These are phyloP conservation scores for Areca catechu DNA, from an alignment of 176 grass and related monocot species.

Conservation along the genomic window DNA sequence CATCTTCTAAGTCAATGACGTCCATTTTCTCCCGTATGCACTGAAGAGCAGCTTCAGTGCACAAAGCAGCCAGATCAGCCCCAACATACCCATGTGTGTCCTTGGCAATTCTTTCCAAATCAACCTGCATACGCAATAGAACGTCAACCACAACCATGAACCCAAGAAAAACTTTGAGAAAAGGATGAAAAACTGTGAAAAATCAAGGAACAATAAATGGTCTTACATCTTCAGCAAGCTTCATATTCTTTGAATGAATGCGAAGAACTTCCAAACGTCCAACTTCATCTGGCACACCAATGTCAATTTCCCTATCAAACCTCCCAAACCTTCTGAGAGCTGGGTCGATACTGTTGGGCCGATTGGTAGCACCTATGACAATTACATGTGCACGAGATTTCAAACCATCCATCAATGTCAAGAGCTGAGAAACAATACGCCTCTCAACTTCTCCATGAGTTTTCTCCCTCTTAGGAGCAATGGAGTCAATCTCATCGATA, in stretches of 20 bases:
- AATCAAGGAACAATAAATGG: neutral
- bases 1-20: constrained; percentile 19
- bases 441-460: constrained; percentile 45
- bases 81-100: constrained; percentile 34
- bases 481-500: constrained; percentile 55
- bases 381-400: constrained; percentile 31
- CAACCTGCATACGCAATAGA: neutral
- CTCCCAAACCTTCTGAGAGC: constrained; percentile 40
- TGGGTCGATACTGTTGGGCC: constrained; percentile 39
- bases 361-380: constrained; percentile 51
- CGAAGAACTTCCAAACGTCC: constrained; percentile 51
- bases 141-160: too few species aligned
- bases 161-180: too few species aligned
- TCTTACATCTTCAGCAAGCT: constrained; percentile 19
- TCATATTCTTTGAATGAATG: constrained; percentile 45
- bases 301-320: constrained; percentile 46
- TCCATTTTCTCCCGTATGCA: constrained; percentile 40
- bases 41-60: constrained; percentile 37
- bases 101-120: constrained; percentile 34
- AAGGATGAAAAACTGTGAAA: too few species aligned
- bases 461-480: constrained; percentile 46
- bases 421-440: constrained; percentile 42
- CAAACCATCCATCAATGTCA: constrained; percentile 50
- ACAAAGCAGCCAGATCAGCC: constrained; percentile 39
- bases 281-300: constrained; percentile 42